Percentiles rank a stretch among this genome's conserved stretches.
Evolutionary conservation across 352 stramenopile genomes (phyloP).

Genomic region (Phytophthora pinifolia): DNA sequence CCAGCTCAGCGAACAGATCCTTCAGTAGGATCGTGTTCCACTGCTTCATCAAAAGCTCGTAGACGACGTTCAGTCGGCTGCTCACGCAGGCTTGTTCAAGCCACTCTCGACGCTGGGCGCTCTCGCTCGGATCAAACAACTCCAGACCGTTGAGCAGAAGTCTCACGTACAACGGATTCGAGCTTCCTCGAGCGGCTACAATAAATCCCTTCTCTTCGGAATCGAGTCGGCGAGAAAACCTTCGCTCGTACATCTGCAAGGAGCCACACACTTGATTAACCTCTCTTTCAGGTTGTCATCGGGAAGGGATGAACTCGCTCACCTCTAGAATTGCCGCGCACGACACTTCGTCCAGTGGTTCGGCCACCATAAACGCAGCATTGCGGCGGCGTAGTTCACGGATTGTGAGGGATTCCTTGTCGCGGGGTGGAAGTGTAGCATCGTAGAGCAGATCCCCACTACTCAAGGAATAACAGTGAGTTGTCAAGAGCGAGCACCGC

Average conservation of each 20-base stretch:
- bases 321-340: slow-evolving; percentile 68
- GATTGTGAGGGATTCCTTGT: slow-evolving; percentile 69
- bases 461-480: background rate
- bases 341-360: slow-evolving; percentile 65
- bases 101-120: slow-evolving; percentile 38
- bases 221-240: slow-evolving; percentile 21
- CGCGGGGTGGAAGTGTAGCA: slow-evolving; percentile 35
- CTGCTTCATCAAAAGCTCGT: slow-evolving; percentile 70
- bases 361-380: slow-evolving; percentile 60
- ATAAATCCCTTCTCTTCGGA: slow-evolving; percentile 47
- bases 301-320: background rate
- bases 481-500: background rate
- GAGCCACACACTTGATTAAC: background rate
- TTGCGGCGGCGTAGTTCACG: slow-evolving; percentile 67
- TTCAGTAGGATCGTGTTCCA: slow-evolving; percentile 74
- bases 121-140: slow-evolving; percentile 40
- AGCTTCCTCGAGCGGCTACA: slow-evolving; percentile 52
- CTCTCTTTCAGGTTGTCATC: background rate
- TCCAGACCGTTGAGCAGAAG: slow-evolving; percentile 64
- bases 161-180: slow-evolving; percentile 65
- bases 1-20: slow-evolving; percentile 45
- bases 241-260: slow-evolving; percentile 43
- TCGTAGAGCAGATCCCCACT: slow-evolving; percentile 75
- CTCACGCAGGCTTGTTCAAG: slow-evolving; percentile 38
- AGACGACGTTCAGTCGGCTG: slow-evolving; percentile 52